Percentiles rank a stretch among this genome's conserved stretches.
phyloP scores from a whole-genome alignment of 1,284 basidiomycete species.

The Ganoderma sinense region DNA sequence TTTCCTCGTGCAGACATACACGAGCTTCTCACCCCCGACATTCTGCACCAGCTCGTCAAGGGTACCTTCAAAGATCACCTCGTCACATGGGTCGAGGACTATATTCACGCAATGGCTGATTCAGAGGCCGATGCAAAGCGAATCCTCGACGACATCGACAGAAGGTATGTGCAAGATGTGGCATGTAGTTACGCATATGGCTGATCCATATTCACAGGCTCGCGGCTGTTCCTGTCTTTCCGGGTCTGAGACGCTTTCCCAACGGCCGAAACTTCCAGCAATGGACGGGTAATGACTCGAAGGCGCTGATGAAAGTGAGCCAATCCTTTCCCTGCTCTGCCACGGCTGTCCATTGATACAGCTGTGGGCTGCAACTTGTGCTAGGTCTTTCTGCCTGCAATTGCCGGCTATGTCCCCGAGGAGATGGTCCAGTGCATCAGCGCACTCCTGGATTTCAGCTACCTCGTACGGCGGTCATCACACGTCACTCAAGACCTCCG shows the following conservation, averaged over 20 bases:
- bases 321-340: no score
- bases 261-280: constrained; percentile 29
- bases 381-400: constrained; percentile 26
- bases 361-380: neutral
- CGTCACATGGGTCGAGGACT: no score
- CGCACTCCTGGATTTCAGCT: constrained; percentile 26
- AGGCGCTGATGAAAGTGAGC: constrained; percentile 34
- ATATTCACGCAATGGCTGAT: neutral
- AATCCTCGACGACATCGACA: constrained; percentile 30
- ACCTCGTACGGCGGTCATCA: constrained; percentile 13
- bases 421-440: constrained; percentile 15
- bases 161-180: constrained; percentile 15
- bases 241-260: constrained; percentile 26
- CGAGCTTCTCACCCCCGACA: no score
- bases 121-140: neutral
- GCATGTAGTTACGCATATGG: neutral
- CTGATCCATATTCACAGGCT: neutral
- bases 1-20: constrained; percentile 7
- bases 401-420: constrained; percentile 22
- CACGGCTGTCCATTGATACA: no score
- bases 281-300: constrained; percentile 34
- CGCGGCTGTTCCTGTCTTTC: constrained; percentile 20
- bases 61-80: no score
- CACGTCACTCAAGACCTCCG: neutral
- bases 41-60: no score